phyloP scores from a whole-genome alignment of 2,329 filamentous ascomycete species.

The Remersonia thermophila region DNA sequence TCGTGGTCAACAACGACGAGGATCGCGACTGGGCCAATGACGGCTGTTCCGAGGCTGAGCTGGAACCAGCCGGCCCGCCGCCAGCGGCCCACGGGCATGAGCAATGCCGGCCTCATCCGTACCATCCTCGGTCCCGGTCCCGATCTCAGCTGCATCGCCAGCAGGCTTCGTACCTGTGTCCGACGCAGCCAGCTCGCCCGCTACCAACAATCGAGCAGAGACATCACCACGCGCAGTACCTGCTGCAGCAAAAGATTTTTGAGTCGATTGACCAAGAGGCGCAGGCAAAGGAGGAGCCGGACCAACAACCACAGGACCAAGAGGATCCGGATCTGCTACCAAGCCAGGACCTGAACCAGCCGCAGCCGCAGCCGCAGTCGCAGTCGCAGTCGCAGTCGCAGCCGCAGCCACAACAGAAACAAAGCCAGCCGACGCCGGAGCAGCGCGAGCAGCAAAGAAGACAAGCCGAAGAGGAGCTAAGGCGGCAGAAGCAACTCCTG shows the following conservation, averaged over 20 bases:
- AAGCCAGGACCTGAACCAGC: neutral
- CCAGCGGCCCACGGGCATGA: neutral
- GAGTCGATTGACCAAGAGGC: conserved; percentile 7
- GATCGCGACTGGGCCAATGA: conserved; percentile 34
- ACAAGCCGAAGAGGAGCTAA: neutral
- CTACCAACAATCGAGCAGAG: conserved; percentile 7
- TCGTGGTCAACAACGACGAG: conserved; percentile 51
- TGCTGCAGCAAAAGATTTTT: conserved; percentile 18
- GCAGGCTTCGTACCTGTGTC: neutral
- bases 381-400: too few relatives aligned
- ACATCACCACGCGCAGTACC: conserved; percentile 17
- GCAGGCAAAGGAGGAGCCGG: neutral
- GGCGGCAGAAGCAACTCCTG: neutral
- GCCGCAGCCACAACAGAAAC: too few relatives aligned
- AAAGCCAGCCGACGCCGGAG: too few relatives aligned
- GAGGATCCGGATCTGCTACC: neutral
- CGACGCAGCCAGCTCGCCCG: conserved; percentile 6
- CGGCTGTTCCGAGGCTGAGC: neutral
- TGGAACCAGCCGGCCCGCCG: neutral
- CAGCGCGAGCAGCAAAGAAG: neutral
- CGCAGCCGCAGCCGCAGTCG: too few relatives aligned
- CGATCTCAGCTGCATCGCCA: neutral
- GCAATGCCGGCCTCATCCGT: conserved; percentile 2
- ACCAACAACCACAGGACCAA: conserved; percentile 2
- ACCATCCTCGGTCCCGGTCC: neutral